Evolutionary conservation across 176 grass and related monocot genomes (phyloP).

Genomic region (Ananas comosus): DNA sequence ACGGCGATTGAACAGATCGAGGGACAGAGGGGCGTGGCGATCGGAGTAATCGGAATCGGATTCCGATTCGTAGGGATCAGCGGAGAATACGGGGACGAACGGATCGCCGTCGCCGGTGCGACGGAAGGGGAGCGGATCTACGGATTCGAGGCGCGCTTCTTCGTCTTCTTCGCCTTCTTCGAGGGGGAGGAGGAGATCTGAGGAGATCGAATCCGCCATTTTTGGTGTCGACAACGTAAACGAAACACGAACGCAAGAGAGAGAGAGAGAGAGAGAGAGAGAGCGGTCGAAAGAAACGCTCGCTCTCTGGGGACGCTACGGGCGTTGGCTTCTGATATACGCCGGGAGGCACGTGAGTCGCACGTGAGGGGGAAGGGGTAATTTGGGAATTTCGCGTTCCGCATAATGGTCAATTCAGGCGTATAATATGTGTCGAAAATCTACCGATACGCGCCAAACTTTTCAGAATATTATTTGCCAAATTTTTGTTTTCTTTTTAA

Average conservation of each 20-base stretch:
- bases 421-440: no score
- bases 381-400: neutral
- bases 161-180: slow-evolving; percentile 17
- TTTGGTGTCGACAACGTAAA: neutral
- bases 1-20: slow-evolving; percentile 2
- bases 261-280: neutral
- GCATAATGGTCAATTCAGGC: no score
- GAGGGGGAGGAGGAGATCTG: slow-evolving; percentile 22
- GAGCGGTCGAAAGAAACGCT: neutral
- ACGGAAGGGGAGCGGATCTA: neutral
- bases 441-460: no score
- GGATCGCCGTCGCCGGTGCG: slow-evolving; percentile 30
- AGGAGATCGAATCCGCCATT: slow-evolving; percentile 43
- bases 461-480: no score
- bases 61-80: slow-evolving; percentile 19
- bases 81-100: slow-evolving; percentile 31
- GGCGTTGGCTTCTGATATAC: neutral
- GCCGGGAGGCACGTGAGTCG: neutral
- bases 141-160: neutral
- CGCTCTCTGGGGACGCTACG: neutral
- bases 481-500: no score
- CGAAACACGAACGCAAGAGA: neutral
- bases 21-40: neutral
- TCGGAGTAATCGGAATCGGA: neutral
- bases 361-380: neutral